A percentile compares a stretch with the other conserved stretches of the same genome.
phyloP scores from a whole-genome alignment of 2,329 filamentous ascomycete species.

The Akanthomyces muscarius region DNA sequence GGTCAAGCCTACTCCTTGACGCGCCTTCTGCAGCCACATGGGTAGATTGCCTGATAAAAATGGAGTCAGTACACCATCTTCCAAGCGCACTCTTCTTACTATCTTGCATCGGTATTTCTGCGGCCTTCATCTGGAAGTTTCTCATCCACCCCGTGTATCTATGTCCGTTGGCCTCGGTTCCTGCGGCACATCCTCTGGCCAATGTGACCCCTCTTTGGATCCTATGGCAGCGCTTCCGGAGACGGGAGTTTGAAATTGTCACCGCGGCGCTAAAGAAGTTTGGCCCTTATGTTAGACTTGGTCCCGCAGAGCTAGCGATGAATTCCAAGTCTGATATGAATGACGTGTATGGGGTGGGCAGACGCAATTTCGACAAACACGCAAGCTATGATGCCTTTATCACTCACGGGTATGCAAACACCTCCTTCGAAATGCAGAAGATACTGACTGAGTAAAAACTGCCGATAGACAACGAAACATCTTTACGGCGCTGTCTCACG shows the following conservation, averaged over 20 bases:
- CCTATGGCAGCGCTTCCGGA: not conserved
- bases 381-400: conserved; percentile 1
- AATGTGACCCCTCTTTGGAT: not conserved
- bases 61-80: not conserved
- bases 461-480: not conserved
- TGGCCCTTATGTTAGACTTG: not conserved
- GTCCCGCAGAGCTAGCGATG: not conserved
- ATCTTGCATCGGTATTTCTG: not conserved
- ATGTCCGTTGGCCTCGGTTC: not conserved
- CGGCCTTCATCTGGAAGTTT: not conserved
- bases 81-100: not conserved
- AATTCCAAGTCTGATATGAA: not conserved
- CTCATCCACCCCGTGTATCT: not conserved
- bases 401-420: not conserved
- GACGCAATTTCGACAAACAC: not conserved
- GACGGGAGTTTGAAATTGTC: not conserved
- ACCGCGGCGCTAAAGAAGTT: not conserved
- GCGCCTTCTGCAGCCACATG: too few relatives aligned
- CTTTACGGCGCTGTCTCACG: not conserved
- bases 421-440: not conserved
- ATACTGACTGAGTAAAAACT: not conserved
- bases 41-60: not conserved
- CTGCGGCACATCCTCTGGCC: not conserved
- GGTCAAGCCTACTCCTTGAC: too few relatives aligned
- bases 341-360: not conserved